Evolutionary conservation across 2,329 filamentous ascomycete species (phyloP).

Genomic region (Furcasterigmium furcatum): DNA sequence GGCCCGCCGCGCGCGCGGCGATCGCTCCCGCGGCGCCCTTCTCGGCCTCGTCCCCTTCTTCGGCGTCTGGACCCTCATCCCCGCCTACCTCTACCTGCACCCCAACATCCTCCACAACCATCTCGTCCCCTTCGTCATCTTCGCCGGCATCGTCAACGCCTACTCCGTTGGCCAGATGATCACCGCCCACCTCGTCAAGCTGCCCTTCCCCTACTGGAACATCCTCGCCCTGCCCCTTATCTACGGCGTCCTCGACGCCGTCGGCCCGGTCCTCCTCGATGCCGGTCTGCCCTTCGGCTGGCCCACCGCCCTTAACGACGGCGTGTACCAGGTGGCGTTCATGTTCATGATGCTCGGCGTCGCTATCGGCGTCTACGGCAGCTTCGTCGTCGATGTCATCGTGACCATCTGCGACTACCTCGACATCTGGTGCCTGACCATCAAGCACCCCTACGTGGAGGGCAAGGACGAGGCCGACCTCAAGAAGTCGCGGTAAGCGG

Average conservation of each 20-base stretch:
- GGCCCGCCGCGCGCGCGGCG: slow-evolving; percentile 70
- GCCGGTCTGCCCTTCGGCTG: slow-evolving; percentile 60
- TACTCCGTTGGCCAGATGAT: slow-evolving; percentile 97
- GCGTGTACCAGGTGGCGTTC: slow-evolving; percentile 86
- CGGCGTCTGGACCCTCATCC: slow-evolving; percentile 71
- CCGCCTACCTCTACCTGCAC: slow-evolving; percentile 79
- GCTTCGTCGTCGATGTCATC: slow-evolving; percentile 96
- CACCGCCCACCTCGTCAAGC: slow-evolving; percentile 85
- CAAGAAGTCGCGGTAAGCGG: slow-evolving; percentile 33
- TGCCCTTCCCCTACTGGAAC: slow-evolving; percentile 87
- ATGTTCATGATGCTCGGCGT: slow-evolving; percentile 85
- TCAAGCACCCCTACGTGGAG: slow-evolving; percentile 74
- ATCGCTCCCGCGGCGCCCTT: slow-evolving; percentile 71
- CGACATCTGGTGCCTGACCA: slow-evolving; percentile 97
- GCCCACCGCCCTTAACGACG: slow-evolving; percentile 72
- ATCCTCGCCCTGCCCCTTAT: slow-evolving; percentile 75
- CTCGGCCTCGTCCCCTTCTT: slow-evolving; percentile 82
- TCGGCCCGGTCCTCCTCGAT: slow-evolving; percentile 66
- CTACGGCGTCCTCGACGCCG: slow-evolving; percentile 74
- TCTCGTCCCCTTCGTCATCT: slow-evolving; percentile 85
- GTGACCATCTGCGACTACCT: slow-evolving; percentile 97
- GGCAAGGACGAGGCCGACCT: slow-evolving; percentile 26
- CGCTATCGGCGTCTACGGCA: slow-evolving; percentile 88
- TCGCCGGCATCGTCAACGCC: slow-evolving; percentile 85
- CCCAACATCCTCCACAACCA: slow-evolving; percentile 79